Evolutionary conservation across 352 stramenopile genomes (phyloP).

Genomic region (Phytophthora cactorum): DNA sequence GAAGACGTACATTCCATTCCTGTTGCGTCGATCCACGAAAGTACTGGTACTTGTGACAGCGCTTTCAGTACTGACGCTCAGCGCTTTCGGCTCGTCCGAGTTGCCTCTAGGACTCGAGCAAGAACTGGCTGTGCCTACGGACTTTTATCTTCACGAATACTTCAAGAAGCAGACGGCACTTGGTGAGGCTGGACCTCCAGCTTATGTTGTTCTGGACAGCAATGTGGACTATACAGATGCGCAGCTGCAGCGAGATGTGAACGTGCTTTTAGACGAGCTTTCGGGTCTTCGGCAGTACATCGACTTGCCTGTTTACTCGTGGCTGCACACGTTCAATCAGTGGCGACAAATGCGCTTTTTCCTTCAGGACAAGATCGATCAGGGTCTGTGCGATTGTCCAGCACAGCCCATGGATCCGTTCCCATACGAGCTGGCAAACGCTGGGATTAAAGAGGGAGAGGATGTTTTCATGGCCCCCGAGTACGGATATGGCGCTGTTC

Average conservation of each 20-base stretch:
- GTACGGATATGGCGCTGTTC: slow-evolving; percentile 19
- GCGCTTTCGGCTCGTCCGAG: slow-evolving; percentile 59
- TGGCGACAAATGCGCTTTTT: slow-evolving; percentile 88
- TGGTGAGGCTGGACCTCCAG: slow-evolving; percentile 84
- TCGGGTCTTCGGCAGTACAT: slow-evolving; percentile 81
- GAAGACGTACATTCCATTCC: slow-evolving; percentile 67
- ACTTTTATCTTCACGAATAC: slow-evolving; percentile 92
- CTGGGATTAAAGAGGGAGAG: slow-evolving; percentile 17
- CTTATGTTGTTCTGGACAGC: slow-evolving; percentile 82
- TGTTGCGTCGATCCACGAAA: slow-evolving; percentile 68
- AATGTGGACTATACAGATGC: slow-evolving; percentile 77
- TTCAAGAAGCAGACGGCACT: slow-evolving; percentile 87
- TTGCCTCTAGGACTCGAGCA: slow-evolving; percentile 89
- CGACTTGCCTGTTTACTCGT: slow-evolving; percentile 86
- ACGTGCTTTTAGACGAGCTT: slow-evolving; percentile 74
- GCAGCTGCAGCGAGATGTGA: slow-evolving; percentile 56
- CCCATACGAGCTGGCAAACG: slow-evolving; percentile 64
- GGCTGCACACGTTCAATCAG: slow-evolving; percentile 89
- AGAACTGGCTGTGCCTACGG: slow-evolving; percentile 84
- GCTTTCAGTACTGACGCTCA: slow-evolving; percentile 44
- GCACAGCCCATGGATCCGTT: slow-evolving; percentile 82
- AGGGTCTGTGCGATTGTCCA: slow-evolving; percentile 70
- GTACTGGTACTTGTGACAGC: slow-evolving; percentile 56
- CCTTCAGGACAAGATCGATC: slow-evolving; percentile 72
- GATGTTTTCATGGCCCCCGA: slow-evolving; percentile 6